A percentile compares a stretch with the other conserved stretches of the same genome.
Conservation (phyloP, 805 yeast species). For the Middelhovenomyces tepae region DNA sequence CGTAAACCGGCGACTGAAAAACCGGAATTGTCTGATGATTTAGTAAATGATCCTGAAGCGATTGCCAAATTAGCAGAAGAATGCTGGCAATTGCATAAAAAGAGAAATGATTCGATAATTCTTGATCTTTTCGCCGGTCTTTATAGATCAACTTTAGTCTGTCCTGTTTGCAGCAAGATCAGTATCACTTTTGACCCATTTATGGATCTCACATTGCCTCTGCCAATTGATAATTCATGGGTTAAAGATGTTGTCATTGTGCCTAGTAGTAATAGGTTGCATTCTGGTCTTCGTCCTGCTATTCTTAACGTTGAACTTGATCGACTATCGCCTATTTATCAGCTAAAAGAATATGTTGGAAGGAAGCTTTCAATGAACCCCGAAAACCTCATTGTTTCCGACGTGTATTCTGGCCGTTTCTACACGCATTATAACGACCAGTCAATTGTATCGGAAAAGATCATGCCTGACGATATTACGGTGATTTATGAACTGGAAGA, state of each 20-base stretch:
- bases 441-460: conserved; percentile 52
- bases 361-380: conserved; percentile 31
- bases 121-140: conserved; percentile 83
- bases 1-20: conserved; percentile 83
- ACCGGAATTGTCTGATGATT: conserved; percentile 64
- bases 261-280: conserved; percentile 38
- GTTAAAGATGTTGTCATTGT: conserved; percentile 51
- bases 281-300: conserved; percentile 28
- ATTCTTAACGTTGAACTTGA: conserved; percentile 63
- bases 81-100: conserved; percentile 74
- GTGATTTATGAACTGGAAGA: conserved; percentile 49
- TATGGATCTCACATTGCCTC: conserved; percentile 80
- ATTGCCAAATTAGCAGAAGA: conserved; percentile 56
- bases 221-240: conserved; percentile 75
- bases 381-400: conserved; percentile 41
- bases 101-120: conserved; percentile 76
- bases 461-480: conserved; percentile 52
- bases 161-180: conserved; percentile 74
- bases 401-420: conserved; percentile 58
- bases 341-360: conserved; percentile 54
- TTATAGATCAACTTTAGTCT: conserved; percentile 80
- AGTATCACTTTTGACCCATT: conserved; percentile 92
- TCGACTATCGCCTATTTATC: conserved; percentile 54
- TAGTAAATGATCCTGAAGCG: conserved; percentile 38
- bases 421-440: conserved; percentile 60